phyloP scores from a whole-genome alignment of 108 stramenopile species.

The Skeletonema costatum region DNA sequence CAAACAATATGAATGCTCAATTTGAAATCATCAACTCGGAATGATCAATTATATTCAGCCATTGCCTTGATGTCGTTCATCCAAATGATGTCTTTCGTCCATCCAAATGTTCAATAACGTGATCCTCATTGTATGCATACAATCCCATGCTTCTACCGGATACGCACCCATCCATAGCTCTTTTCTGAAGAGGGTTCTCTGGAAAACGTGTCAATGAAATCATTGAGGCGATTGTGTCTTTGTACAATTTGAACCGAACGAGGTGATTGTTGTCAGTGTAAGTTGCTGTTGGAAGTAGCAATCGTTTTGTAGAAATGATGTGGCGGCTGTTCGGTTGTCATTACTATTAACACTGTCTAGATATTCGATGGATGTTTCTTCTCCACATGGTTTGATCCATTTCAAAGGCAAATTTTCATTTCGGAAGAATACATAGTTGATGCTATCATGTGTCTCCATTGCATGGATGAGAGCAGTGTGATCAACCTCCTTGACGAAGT shows the following conservation, averaged over 20 bases:
- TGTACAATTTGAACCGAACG: constrained; percentile 27
- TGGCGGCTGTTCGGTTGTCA: neutral
- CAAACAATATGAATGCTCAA: too few relatives aligned
- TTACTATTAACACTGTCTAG: neutral
- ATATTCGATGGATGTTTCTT: neutral
- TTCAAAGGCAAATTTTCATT: neutral
- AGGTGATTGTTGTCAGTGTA: constrained; percentile 40
- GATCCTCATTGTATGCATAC: constrained; percentile 3
- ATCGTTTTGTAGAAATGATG: neutral
- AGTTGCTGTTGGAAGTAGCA: constrained; percentile 1
- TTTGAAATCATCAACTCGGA: too few relatives aligned
- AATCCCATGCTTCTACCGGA: constrained; percentile 8
- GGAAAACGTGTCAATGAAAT: constrained; percentile 6
- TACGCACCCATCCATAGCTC: neutral
- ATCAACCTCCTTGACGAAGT: constrained; percentile 14
- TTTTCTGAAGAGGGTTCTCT: constrained; percentile 12
- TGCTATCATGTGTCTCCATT: constrained; percentile 14
- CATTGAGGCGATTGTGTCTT: constrained; percentile 11
- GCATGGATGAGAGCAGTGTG: constrained; percentile 11
- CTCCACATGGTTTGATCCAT: neutral
- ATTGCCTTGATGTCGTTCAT: too few relatives aligned
- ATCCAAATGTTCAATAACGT: constrained; percentile 20
- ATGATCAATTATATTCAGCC: too few relatives aligned
- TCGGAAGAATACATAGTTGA: constrained; percentile 22
- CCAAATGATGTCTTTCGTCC: neutral